phyloP scores from a whole-genome alignment of 1,284 basidiomycete genomes.

The Erythrobasidium hasegawianum region DNA sequence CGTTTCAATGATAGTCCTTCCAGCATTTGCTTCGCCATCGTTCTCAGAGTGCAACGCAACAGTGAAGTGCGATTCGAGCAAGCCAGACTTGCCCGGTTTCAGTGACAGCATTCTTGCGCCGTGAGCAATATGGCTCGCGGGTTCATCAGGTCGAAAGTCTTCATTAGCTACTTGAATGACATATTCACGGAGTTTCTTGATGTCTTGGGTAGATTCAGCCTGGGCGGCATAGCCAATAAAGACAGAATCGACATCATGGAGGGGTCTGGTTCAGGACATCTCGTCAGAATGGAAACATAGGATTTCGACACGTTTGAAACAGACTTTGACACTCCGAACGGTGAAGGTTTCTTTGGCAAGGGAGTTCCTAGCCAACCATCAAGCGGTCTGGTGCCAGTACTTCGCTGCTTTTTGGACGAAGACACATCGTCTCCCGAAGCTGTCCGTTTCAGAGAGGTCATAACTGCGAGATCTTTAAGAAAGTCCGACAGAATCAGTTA shows the following conservation, averaged over 20 bases:
- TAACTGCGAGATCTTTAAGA: too few species aligned
- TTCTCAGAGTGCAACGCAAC: conserved; percentile 11
- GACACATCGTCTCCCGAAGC: neutral
- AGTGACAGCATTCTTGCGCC: conserved; percentile 25
- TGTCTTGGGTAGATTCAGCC: conserved; percentile 19
- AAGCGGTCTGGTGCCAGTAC: conserved; percentile 18
- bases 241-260: conserved; percentile 24
- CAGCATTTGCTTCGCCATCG: conserved; percentile 23
- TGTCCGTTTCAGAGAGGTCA: conserved; percentile 17
- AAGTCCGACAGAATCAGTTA: too few species aligned
- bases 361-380: conserved; percentile 22
- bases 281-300: too few species aligned
- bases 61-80: conserved; percentile 26
- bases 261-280: neutral
- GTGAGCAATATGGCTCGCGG: conserved; percentile 18
- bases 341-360: conserved; percentile 25
- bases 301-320: neutral
- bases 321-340: neutral
- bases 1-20: conserved; percentile 28
- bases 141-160: conserved; percentile 11
- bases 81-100: conserved; percentile 18
- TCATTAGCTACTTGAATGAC: conserved; percentile 15
- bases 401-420: conserved; percentile 6
- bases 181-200: conserved; percentile 20
- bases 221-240: conserved; percentile 23